Evolutionary conservation across 2,329 filamentous ascomycete species (phyloP), one percentile per base, ranked within the genome.

Genomic region (Microthyrium microscopicum): DNA sequence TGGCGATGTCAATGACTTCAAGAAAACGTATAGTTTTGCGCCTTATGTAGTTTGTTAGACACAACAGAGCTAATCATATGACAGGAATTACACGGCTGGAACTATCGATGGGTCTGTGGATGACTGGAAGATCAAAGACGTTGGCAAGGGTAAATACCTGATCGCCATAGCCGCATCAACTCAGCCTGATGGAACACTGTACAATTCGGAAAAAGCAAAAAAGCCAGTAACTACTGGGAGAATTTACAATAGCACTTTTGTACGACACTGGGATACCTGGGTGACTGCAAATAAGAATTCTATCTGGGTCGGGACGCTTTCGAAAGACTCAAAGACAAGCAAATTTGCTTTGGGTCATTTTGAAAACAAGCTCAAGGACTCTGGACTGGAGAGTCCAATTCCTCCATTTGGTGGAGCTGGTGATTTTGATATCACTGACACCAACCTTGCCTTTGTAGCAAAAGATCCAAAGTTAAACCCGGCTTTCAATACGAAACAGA

Each of bases 251-350:
- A 70, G 68, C 30, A 68, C 85, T 18, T 89, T 81, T 46, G 78
- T 81, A 19, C 70, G 82, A 11, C 80, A 91, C 47, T 91, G 82
- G 82, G 81, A 91, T 49, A 54, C 66, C n/a, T 91, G 77, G 56
- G 61, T 73, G 18, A 72, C 68, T 1, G 66, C 73, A 29, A 74
- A 80, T 45, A 71, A 67, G 40, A 77, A 74, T 45, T 68, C 77
- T 3, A 64, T 93, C 19, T 89, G 77, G 64, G 79, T 81, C 20
- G 74, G 74, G 20, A 66, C 67, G 15, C 8, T 29, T 29, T n/a
- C n/a, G n/a, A n/a, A n/a, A n/a, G n/a, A n/a, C 22, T 29, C 12
- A 29, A 9, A 12, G 26, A 15, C 26, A 29, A 35, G 40, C n/a
- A 48, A 52, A 29, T 56, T 55, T 32, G 42, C 45, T 21, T 46